Base-by-base conservation (phyloP, 805 yeast species). In the Metschnikowia borealis region DNA sequence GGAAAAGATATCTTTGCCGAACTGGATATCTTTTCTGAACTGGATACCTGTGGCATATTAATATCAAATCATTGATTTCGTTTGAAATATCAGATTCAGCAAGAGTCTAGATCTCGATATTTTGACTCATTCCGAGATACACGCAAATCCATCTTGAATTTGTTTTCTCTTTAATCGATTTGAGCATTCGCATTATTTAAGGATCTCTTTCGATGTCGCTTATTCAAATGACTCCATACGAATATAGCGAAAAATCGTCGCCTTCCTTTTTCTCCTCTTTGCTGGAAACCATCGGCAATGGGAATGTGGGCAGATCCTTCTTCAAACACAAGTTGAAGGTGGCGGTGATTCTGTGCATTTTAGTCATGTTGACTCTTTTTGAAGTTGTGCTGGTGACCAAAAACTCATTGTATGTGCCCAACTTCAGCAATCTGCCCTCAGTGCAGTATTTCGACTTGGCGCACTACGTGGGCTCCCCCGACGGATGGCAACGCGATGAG, bases 401-500 rank as follows among this genome's bases (percentile, higher is more conserved):
- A 3, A 45, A 48, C 38, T 31, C 56, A 11, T 43, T 63, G 38
- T 71, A 73, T 56, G 54, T 60, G 13, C 78, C 78, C 13, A 58
- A 66, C 50, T 69, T 74, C 52, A 29, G 47, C 31, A 34, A 51
- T 15, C 54, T 59, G 34, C 66, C 70, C 3, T 54, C 58, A 39
- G 89, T 88, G 10, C 83, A 79, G 57, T 87, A 79, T 60, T 89
- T 83, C 64, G 97, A 91, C 64, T 71, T 91, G 60, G 76, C 73
- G 17, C 78, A 85, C 53, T 83, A 81, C 58, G 74, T 70, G 44
- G 90, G 94, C 6, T 68, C 84, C 13, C 77, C 77, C 6, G 78
- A 82, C 47, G 97, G 97, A 6, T 86, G 94, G 94, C 86, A 84
- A 59, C 71, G 75, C 44, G 81, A 79, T 13, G 96, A 91, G 63